phyloP scores from a whole-genome alignment of 768 basidiomycete species.

The Suillus occidentalis region DNA sequence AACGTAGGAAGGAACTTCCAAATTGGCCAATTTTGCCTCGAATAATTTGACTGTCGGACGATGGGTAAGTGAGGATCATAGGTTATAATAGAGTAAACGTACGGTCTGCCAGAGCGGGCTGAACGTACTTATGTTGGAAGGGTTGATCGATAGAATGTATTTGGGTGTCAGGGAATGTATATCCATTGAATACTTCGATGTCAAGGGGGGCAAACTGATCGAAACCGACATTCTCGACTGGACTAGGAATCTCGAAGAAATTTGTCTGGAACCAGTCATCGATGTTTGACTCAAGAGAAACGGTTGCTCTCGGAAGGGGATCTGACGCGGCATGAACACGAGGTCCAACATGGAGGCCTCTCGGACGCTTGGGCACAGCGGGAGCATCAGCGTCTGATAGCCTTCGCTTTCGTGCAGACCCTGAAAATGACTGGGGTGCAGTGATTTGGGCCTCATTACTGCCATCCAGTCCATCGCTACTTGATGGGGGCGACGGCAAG shows the following conservation, averaged over 20 bases:
- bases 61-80: neutral
- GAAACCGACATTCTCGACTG: conserved; percentile 21
- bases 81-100: neutral
- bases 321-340: conserved; percentile 30
- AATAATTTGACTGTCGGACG: neutral
- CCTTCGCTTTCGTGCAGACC: conserved; percentile 34
- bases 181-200: conserved; percentile 33
- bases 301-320: conserved; percentile 23
- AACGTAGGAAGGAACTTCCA: neutral
- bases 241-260: conserved; percentile 30
- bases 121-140: fast-evolving
- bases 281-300: conserved; percentile 21
- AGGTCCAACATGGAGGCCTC: conserved; percentile 16
- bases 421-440: neutral
- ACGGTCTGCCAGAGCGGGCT: conserved; percentile 6
- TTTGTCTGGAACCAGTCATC: conserved; percentile 38
- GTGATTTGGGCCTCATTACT: neutral
- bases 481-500: conserved; percentile 7
- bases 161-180: conserved; percentile 17
- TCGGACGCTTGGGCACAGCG: conserved; percentile 29
- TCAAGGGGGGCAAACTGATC: conserved; percentile 31
- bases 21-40: neutral
- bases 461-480: conserved; percentile 2
- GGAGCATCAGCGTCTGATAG: conserved; percentile 33
- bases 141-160: neutral